Evolutionary conservation across 805 yeast species (phyloP).

Genomic region (Komagataella pseudopastoris): DNA sequence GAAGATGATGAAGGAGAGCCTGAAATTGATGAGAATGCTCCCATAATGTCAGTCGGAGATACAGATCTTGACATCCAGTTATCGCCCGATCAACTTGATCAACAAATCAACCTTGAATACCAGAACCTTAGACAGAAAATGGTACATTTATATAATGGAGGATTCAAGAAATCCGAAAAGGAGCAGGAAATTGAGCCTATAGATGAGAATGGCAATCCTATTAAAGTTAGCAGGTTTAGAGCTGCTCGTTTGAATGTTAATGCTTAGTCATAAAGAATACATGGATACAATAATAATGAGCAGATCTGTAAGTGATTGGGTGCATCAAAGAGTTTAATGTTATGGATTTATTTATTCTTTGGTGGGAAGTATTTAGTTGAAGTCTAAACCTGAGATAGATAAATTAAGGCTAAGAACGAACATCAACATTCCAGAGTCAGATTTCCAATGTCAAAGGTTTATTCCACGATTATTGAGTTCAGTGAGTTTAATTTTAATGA

Average conservation of each 20-base stretch:
- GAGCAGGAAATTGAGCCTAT: conserved; percentile 55
- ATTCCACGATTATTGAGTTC: no score
- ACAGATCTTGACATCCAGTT: conserved; percentile 16
- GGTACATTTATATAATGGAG: conserved; percentile 30
- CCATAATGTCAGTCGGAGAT: conserved; percentile 10
- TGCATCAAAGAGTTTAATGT: not conserved
- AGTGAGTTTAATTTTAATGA: no score
- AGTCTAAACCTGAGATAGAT: no score
- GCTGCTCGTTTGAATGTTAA: conserved; percentile 23
- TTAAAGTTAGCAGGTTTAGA: conserved; percentile 54
- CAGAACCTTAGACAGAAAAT: conserved; percentile 36
- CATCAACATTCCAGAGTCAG: no score
- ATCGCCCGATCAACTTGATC: conserved; percentile 22
- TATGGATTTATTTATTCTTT: not conserved
- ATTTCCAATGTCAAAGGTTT: no score
- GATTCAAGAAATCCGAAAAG: conserved; percentile 28
- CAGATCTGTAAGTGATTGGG: not conserved
- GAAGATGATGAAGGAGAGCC: conserved; percentile 23
- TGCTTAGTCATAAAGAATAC: not conserved
- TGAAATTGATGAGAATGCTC: conserved; percentile 26
- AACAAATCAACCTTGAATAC: conserved; percentile 42
- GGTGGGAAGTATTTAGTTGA: no score
- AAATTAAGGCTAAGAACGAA: no score
- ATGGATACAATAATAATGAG: not conserved
- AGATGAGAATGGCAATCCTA: conserved; percentile 47